Conservation (phyloP, 2,329 filamentous ascomycete genomes). For the Botryosphaeria dothidea region DNA sequence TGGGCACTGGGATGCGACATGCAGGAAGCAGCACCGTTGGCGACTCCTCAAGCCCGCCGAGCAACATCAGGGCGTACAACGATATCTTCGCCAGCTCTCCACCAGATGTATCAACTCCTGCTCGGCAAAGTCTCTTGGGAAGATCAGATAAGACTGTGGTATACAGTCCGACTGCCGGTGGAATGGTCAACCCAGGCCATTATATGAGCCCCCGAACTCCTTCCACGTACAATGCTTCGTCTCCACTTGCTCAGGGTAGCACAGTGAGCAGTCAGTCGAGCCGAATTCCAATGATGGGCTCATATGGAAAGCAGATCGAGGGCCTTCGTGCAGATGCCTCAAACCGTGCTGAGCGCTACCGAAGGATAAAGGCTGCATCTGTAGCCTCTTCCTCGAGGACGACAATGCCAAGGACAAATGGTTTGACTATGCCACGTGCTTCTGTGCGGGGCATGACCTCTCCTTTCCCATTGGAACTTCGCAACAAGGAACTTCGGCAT, state of each 20-base stretch:
- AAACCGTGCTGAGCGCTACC: not conserved
- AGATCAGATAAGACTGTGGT: not conserved
- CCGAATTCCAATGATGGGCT: not conserved
- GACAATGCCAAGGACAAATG: not conserved
- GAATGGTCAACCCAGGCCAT: not conserved
- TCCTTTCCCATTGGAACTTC: not conserved
- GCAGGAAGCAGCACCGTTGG: slow-evolving; percentile 35
- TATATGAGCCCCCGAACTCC: not conserved
- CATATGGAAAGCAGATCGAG: slow-evolving; percentile 2
- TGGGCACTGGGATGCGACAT: slow-evolving; percentile 37
- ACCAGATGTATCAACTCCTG: not conserved
- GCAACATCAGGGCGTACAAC: not conserved
- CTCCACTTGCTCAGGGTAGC: not conserved
- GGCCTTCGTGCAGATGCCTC: not conserved
- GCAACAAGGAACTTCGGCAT: not conserved
- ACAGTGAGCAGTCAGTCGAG: slow-evolving; percentile 1
- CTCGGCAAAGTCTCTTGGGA: not conserved
- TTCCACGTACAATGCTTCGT: not conserved
- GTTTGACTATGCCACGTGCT: not conserved
- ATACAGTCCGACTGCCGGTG: not conserved
- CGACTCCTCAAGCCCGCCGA: not conserved
- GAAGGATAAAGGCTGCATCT: not conserved
- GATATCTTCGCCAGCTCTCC: not conserved
- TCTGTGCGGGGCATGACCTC: not conserved
- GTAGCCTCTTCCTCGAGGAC: not conserved